phyloP scores from a whole-genome alignment of 2,329 filamentous ascomycete genomes.

The Uncinocarpus reesii region DNA sequence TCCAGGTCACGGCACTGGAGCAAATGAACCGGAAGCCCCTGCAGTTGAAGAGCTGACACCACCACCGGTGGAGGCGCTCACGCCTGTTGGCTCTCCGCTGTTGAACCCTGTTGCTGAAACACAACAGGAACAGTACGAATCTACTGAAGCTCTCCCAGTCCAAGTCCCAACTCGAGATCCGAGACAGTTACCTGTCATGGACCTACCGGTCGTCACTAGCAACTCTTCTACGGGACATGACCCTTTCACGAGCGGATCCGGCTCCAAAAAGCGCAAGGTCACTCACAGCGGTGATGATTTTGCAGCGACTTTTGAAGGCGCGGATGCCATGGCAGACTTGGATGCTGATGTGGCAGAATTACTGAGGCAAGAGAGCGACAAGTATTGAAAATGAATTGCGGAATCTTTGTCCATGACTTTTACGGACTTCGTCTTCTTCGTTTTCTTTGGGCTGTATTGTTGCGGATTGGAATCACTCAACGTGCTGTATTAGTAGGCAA shows the following conservation, averaged over 20 bases:
- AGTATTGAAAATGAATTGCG: conserved; percentile 11
- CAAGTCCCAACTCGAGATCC: background rate
- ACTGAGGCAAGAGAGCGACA: conserved; percentile 39
- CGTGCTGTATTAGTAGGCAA: too few species aligned
- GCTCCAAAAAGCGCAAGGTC: conserved; percentile 42
- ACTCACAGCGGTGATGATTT: conserved; percentile 35
- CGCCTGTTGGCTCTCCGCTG: conserved; percentile 45
- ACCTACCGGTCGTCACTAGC: background rate
- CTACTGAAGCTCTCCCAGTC: background rate
- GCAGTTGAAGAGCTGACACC: conserved; percentile 41
- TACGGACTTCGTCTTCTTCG: too few species aligned
- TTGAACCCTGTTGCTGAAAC: conserved; percentile 19
- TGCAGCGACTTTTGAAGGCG: conserved; percentile 38
- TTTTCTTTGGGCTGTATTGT: background rate
- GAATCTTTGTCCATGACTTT: too few species aligned
- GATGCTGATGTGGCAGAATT: conserved; percentile 54
- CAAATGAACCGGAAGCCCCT: conserved; percentile 16
- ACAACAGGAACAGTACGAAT: background rate
- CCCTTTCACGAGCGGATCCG: conserved; percentile 18
- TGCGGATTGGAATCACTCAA: too few species aligned
- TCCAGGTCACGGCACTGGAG: background rate
- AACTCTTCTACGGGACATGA: conserved; percentile 2
- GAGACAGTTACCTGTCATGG: background rate
- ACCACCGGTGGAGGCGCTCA: conserved; percentile 78
- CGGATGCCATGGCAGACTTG: conserved; percentile 46